Base-by-base conservation (phyloP, 2,329 filamentous ascomycete genomes). In the Trichoderma gracile region DNA sequence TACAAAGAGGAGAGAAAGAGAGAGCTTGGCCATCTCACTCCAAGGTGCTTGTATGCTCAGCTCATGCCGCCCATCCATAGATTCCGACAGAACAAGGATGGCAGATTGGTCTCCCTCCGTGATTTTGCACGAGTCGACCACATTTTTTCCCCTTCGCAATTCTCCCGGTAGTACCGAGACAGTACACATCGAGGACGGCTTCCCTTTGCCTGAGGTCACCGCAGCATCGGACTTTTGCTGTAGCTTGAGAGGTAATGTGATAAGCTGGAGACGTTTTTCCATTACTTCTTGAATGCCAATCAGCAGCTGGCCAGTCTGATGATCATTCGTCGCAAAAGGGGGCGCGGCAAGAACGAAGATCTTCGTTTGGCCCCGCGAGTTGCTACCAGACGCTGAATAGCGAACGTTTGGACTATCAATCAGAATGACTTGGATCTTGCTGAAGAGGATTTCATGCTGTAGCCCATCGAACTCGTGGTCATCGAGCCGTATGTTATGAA, bases 21-120 rank as follows among this genome's bases (percentile, higher is more conserved):
- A 79, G n/a, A 93, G 77, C 49, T 86, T 86, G n/a, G 87, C 86
- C 14, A 90, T 80, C 59, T 84, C 83, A 64, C 88, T 88, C 90
- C 90, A 93, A 0, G 89, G 90, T 6, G 89, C 89, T 74, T 93
- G 90, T 10, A 91, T 78, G 68, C 88, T 91, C 17, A 94, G 76
- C 71, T 90, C 86, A 53, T 86, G 84, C 33, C 83, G 82, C 1
- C 89, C 88, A 68, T 86, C 80, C 57, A 83, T 82, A 25, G 86
- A 85, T 69, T 89, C 85, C 3, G 87, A 89, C 15, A 94, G 77
- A 27, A 91, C 86, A 3, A 93, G 77, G 58, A 93, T 89, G 68
- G 88, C 86, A 38, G 88, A 86, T 61, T 89, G 80, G 27, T 82
- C 80, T 1, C 87, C 87, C 73, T 93, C 90, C 5, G 82, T 80